Base-by-base conservation (phyloP, 495 filamentous ascomycete species). In the Cercophora samala region DNA sequence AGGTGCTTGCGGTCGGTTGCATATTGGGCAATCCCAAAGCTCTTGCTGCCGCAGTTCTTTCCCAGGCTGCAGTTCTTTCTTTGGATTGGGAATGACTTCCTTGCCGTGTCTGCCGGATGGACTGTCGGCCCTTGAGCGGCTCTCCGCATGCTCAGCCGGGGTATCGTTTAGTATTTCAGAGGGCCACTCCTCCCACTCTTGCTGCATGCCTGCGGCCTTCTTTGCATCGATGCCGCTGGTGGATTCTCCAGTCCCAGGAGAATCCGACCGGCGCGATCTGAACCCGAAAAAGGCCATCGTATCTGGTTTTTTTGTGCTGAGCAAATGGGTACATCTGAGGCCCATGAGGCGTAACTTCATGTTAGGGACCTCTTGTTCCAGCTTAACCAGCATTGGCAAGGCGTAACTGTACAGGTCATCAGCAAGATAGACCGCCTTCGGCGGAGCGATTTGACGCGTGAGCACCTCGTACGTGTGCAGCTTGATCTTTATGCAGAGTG, bases 391-490 rank as follows among this genome's bases (percentile, higher is more conserved):
- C 85, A 99, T 96, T 0, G 93, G 96, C 6, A 96, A 67, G 0
- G 91, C 78, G 73, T 88, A 92, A 21, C 84, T 85, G 75, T 94
- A 99, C 17, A 98, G 78, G 68, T 99, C 95, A 54, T 96, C 90
- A 0, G 91, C 89, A 1, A 82, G 77, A 29, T 75, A 83, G 5
- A 97, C 83, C 0, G 92, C 88, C 69, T 89, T 89, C 1, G 91
- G 87, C 11, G 89, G 86, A 51, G 90, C 84, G 15, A 85, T 84
- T 74, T 99, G 95, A 46, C 95, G 81, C 0, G 93, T 95, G 19
- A 91, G 80, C 11, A 98, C 93, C 75, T 97, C 92, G 71, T 93
- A 99, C 0, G 91, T 96, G 71, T 97, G 92, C 13, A 98, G 81
- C 75, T 99, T 99, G 60, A 97, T 85, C 77, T 99, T 99, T 21